These are phyloP conservation scores for Trichoderma guizhouense DNA, from an alignment of 2,329 filamentous ascomycete species.

Conservation along the genomic window DNA sequence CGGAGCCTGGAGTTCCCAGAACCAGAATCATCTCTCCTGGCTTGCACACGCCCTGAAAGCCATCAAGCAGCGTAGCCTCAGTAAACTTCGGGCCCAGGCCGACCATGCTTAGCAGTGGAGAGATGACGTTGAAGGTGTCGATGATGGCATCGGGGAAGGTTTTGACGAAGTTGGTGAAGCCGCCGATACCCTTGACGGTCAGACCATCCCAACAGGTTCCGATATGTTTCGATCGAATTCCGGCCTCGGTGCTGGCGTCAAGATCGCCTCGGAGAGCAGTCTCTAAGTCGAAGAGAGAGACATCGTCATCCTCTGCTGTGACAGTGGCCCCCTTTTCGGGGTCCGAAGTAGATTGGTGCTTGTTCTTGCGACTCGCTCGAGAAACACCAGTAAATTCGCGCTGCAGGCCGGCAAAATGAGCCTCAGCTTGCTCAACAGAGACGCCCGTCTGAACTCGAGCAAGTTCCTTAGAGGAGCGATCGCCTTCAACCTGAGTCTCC, in stretches of 20 bases:
- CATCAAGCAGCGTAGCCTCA: constrained; percentile 70
- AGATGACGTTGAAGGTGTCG: constrained; percentile 71
- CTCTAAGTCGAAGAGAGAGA: constrained; percentile 69
- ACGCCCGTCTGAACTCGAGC: constrained; percentile 42
- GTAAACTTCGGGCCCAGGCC: constrained; percentile 64
- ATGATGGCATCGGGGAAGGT: constrained; percentile 77
- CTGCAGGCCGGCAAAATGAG: constrained; percentile 67
- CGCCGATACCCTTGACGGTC: constrained; percentile 72
- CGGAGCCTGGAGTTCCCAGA: constrained; percentile 70
- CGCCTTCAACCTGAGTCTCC: constrained; percentile 21
- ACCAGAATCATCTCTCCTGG: constrained; percentile 89
- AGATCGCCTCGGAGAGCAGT: constrained; percentile 67
- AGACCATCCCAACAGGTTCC: constrained; percentile 76
- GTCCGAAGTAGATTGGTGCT: constrained; percentile 39
- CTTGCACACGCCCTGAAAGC: constrained; percentile 67
- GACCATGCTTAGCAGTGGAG: constrained; percentile 60
- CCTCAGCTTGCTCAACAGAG: constrained; percentile 64
- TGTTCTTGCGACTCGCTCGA: constrained; percentile 41
- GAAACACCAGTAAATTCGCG: constrained; percentile 58
- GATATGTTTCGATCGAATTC: constrained; percentile 77
- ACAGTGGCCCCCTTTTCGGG: constrained; percentile 53
- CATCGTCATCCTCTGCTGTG: constrained; percentile 42
- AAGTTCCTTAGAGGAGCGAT: constrained; percentile 22
- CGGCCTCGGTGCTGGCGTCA: constrained; percentile 68
- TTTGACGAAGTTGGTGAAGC: constrained; percentile 66